Base-by-base conservation (phyloP, 345 rosid genomes). In the Dipteronia dyeriana region DNA sequence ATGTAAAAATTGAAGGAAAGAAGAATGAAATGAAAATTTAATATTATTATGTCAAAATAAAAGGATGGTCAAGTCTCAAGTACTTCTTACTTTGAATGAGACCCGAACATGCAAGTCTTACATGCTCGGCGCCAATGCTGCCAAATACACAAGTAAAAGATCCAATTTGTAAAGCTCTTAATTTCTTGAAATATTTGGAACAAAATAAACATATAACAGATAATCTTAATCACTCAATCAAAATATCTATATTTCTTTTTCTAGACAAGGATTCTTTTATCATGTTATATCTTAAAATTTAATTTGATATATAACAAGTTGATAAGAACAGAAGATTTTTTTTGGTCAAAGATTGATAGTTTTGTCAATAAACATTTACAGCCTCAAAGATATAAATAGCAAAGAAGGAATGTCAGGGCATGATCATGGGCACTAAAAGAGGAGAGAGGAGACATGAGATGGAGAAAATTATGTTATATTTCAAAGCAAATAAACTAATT, bases 121-220 rank as follows among this genome's bases (percentile, higher is more conserved):
- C 62, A 19, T 81, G 87, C 78, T 82, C 88, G 9, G 85, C 86
- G 0, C 92, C 90, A 39, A 89, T 79, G 51, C 90, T 87, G 81
- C 66, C 61, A 73, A 41, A 43, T 16, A 66, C 19, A 54, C 20
- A 62, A 22, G 25, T 19, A 64, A 1, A 29, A 29, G 26, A 64
- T 63, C 41, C 60, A 56, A n/a, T 29, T 20, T 43, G 26, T 61
- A 16, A 20, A 51, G 56, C 56, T 51, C 23, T 29, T 29, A 29
- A 29, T 19, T 53, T 3, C 64, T 59, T 57, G 20, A 57, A 41
- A 39, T 13, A 59, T 57, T 7, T 29, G 31, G 43, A 29, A 22
- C 14, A 25, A 56, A 34, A 26, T 17, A 43, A 70, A 70, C 16
- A 12, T 7, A 34, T 10, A 57, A 57, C n/a, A 38, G 13, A 11